Evolutionary conservation across 345 rosid genomes (phyloP).

Genomic region (Boechera divaricarpa): DNA sequence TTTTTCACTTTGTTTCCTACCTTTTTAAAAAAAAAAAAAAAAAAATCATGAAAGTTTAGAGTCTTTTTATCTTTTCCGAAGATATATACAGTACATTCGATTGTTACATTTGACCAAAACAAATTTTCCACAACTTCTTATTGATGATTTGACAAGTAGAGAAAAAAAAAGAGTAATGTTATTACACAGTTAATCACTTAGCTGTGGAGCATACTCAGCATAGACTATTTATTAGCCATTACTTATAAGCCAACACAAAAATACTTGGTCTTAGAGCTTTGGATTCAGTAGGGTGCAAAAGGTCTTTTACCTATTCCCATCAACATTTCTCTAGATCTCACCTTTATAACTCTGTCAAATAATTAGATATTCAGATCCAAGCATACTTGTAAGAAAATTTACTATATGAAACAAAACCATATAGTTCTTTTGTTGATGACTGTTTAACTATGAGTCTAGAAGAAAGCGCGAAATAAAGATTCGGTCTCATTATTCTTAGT

Average conservation of each 20-base stretch:
- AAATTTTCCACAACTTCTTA: slow-evolving; percentile 15
- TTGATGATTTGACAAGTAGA: slow-evolving; percentile 24
- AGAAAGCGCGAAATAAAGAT: not conserved
- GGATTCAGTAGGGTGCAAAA: not conserved
- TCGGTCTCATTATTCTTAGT: not conserved
- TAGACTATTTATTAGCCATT: not conserved
- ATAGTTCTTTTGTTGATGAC: not conserved
- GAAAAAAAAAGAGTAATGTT: slow-evolving; percentile 3
- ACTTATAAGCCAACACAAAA: not conserved
- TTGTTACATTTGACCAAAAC: slow-evolving; percentile 39
- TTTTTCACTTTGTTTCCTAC: slow-evolving; percentile 22
- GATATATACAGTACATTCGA: slow-evolving; percentile 21
- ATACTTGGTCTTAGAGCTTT: not conserved
- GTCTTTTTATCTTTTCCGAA: not conserved
- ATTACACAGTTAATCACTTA: slow-evolving; percentile 23
- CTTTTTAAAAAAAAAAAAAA: no score
- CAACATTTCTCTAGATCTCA: not conserved
- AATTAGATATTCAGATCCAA: not conserved
- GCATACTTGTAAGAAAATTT: not conserved
- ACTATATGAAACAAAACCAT: not conserved
- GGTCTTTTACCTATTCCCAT: not conserved
- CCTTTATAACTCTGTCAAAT: not conserved
- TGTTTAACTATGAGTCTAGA: not conserved
- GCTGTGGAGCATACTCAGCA: not conserved
- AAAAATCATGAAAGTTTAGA: not conserved